A percentile compares a stretch with the other conserved stretches of the same genome.
Evolutionary conservation across 352 stramenopile genomes (phyloP).

Genomic region (Paralagenidium karlingii): DNA sequence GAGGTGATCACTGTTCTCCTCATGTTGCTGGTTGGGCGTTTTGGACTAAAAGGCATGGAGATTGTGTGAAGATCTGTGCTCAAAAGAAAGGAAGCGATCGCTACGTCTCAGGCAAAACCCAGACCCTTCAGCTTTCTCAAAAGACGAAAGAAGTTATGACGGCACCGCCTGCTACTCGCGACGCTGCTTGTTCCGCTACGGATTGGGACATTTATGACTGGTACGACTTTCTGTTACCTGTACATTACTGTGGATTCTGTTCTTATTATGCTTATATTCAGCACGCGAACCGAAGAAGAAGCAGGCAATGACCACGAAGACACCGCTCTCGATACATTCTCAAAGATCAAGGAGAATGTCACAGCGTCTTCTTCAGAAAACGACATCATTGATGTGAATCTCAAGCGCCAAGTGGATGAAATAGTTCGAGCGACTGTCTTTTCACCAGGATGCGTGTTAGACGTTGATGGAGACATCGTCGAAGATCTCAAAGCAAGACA

Average conservation of each 20-base stretch:
- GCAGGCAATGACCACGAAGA: constrained; percentile 22
- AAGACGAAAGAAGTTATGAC: constrained; percentile 81
- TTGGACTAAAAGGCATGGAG: constrained; percentile 4
- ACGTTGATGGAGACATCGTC: constrained; percentile 68
- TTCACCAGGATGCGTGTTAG: constrained; percentile 65
- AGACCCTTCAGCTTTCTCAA: constrained; percentile 63
- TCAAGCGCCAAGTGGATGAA: constrained; percentile 65
- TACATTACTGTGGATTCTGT: not conserved
- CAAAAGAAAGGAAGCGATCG: constrained; percentile 73
- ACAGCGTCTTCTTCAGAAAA: not conserved
- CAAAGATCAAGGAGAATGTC: constrained; percentile 6
- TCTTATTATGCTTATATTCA: not conserved
- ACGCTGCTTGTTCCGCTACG: constrained; percentile 56
- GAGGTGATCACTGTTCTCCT: constrained; percentile 6
- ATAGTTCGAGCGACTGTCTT: constrained; percentile 61
- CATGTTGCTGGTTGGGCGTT: too few relatives aligned
- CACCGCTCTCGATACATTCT: too few relatives aligned
- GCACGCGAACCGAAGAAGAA: constrained; percentile 19
- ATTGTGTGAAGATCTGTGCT: constrained; percentile 40
- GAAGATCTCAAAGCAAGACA: constrained; percentile 48
- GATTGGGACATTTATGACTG: constrained; percentile 84
- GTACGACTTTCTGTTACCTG: constrained; percentile 2
- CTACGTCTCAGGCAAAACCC: constrained; percentile 41
- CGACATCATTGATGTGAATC: constrained; percentile 22
- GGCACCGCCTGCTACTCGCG: constrained; percentile 51